Percentiles rank a stretch among this genome's conserved stretches.
Evolutionary conservation across 2,329 filamentous ascomycete genomes (phyloP).

Genomic region (Annulohypoxylon truncatum): DNA sequence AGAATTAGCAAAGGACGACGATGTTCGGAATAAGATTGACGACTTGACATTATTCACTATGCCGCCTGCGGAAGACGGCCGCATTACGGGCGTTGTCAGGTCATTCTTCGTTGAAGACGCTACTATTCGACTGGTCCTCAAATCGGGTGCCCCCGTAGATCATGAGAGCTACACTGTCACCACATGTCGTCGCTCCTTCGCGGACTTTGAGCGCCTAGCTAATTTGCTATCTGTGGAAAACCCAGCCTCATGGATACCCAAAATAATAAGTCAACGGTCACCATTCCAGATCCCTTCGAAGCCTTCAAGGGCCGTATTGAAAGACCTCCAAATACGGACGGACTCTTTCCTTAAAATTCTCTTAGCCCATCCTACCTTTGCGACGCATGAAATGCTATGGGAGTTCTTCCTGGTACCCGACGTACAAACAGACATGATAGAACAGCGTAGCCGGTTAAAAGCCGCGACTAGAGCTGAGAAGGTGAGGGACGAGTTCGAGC

Average conservation of each 20-base stretch:
- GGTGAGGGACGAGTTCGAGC: constrained; percentile 88
- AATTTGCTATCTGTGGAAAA: constrained; percentile 88
- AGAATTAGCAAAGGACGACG: constrained; percentile 96
- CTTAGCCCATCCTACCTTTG: constrained; percentile 88
- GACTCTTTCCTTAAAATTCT: constrained; percentile 91
- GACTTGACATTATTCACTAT: constrained; percentile 88
- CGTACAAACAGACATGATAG: constrained; percentile 89
- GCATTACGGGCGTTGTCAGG: constrained; percentile 91
- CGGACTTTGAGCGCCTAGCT: constrained; percentile 91
- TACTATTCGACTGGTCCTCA: constrained; percentile 90
- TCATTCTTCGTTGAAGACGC: constrained; percentile 98
- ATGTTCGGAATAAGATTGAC: constrained; percentile 95
- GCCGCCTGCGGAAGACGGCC: constrained; percentile 76
- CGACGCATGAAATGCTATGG: constrained; percentile 97
- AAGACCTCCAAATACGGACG: constrained; percentile 86
- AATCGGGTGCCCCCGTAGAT: constrained; percentile 88
- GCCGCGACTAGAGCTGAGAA: constrained; percentile 84
- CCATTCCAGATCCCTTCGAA: constrained; percentile 95
- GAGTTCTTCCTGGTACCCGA: constrained; percentile 98
- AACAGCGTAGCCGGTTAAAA: constrained; percentile 87
- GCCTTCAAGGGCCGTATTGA: constrained; percentile 85
- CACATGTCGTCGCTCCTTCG: constrained; percentile 86
- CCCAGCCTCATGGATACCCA: constrained; percentile 93
- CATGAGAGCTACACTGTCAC: constrained; percentile 91
- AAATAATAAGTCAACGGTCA: constrained; percentile 79